phyloP scores from a whole-genome alignment of 352 stramenopile species.

The Phytophthora sojae region DNA sequence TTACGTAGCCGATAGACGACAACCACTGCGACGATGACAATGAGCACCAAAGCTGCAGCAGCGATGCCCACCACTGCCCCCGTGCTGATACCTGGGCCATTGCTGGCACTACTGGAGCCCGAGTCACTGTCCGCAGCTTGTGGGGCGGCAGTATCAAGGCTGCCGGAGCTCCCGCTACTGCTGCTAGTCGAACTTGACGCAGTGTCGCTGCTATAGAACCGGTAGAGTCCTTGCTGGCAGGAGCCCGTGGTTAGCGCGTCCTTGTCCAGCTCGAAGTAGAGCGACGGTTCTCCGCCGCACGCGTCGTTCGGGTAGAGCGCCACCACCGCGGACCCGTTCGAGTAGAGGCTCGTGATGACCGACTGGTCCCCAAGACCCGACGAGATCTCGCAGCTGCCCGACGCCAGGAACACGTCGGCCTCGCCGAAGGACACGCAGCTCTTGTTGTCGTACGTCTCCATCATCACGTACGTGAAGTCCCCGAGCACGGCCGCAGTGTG shows the following conservation, averaged over 20 bases:
- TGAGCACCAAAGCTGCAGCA: slow-evolving; percentile 5
- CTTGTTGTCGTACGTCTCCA: slow-evolving; percentile 29
- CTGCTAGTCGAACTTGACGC: neutral
- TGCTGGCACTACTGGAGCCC: neutral
- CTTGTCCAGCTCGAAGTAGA: slow-evolving; percentile 29
- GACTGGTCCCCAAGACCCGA: slow-evolving; percentile 20
- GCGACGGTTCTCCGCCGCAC: slow-evolving; percentile 21
- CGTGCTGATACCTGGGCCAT: slow-evolving; percentile 6
- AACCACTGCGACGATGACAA: slow-evolving; percentile 9
- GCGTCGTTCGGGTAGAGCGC: slow-evolving; percentile 17
- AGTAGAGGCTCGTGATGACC: slow-evolving; percentile 20
- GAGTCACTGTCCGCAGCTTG: neutral
- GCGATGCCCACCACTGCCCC: slow-evolving; percentile 24
- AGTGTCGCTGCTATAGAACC: slow-evolving; percentile 23
- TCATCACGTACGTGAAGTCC: slow-evolving; percentile 27
- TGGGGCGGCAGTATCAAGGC: neutral
- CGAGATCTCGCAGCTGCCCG: slow-evolving; percentile 28
- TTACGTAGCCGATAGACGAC: slow-evolving; percentile 4
- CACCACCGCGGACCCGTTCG: slow-evolving; percentile 27
- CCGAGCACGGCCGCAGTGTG: slow-evolving; percentile 17
- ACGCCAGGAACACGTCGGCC: slow-evolving; percentile 16
- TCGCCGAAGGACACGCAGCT: slow-evolving; percentile 17
- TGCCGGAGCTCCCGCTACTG: neutral
- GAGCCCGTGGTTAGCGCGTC: slow-evolving; percentile 6
- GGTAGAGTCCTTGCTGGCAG: slow-evolving; percentile 23